These are phyloP conservation scores for Chlamydomonas sp. DNA, from an alignment of 139 green algal species.

Conservation along the genomic window DNA sequence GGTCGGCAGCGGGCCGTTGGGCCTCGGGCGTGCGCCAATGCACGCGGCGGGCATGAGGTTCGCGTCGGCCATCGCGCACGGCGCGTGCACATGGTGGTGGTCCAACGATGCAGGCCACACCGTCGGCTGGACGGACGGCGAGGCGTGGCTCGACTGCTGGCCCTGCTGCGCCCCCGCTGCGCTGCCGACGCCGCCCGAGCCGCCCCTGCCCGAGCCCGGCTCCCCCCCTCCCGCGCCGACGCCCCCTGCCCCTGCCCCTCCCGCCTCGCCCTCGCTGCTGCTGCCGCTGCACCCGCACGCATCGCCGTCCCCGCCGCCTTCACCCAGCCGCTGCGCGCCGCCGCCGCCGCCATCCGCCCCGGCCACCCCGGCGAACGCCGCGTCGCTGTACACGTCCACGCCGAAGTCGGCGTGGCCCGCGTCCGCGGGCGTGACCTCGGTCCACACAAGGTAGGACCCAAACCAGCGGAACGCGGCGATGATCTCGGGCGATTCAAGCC, in stretches of 20 bases:
- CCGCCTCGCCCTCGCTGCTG: not conserved
- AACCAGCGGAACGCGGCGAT: not conserved
- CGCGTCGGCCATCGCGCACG: not conserved
- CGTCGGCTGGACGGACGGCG: not conserved
- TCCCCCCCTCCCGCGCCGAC: too few species aligned
- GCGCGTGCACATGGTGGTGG: not conserved
- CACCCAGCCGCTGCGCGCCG: not conserved
- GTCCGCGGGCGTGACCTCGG: too few species aligned
- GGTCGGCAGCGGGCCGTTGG: too few species aligned
- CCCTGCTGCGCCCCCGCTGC: not conserved
- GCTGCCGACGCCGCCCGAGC: not conserved
- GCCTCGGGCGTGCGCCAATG: too few species aligned
- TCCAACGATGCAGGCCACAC: too few species aligned
- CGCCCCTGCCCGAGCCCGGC: too few species aligned
- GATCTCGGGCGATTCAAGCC: not conserved
- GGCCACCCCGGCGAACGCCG: not conserved
- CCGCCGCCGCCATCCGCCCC: not conserved
- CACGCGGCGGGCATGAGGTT: not conserved
- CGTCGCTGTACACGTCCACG: not conserved
- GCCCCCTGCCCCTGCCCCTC: not conserved
- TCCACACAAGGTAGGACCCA: conserved; percentile 1
- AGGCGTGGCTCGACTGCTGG: not conserved
- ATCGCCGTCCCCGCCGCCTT: not conserved
- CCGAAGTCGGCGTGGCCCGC: not conserved
- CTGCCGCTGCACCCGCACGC: not conserved